A percentile compares a stretch with the other conserved stretches of the same genome.
These are phyloP conservation scores for Chaetomiaceae sp. DNA, from an alignment of 2,329 filamentous ascomycete genomes.

Conservation along the genomic window DNA sequence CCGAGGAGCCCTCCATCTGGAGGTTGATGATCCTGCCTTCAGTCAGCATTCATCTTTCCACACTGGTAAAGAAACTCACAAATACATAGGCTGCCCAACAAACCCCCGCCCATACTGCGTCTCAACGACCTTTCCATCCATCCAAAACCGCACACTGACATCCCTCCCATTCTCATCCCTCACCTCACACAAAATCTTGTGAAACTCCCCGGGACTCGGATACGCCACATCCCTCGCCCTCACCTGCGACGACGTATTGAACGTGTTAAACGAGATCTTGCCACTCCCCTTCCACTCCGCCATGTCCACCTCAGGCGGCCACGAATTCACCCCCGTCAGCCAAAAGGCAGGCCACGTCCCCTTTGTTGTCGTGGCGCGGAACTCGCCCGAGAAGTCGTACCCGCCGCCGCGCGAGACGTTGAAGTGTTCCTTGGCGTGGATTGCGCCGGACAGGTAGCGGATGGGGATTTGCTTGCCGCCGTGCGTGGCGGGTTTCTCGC, in stretches of 20 bases:
- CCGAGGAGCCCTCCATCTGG: conserved; percentile 45
- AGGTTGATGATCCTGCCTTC: conserved; percentile 39
- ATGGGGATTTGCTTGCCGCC: conserved; percentile 41
- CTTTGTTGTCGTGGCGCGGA: conserved; percentile 37
- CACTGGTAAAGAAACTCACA: conserved; percentile 34
- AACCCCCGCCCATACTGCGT: conserved; percentile 48
- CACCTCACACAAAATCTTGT: conserved; percentile 47
- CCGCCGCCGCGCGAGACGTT: conserved; percentile 36
- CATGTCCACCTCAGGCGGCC: conserved; percentile 58
- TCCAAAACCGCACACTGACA: conserved; percentile 49
- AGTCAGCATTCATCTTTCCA: not conserved
- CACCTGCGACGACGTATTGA: conserved; percentile 45
- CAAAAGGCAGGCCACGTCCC: conserved; percentile 58
- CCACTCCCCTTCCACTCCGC: conserved; percentile 59
- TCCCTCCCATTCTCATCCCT: conserved; percentile 49
- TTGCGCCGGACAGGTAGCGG: conserved; percentile 48
- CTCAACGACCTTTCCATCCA: conserved; percentile 46
- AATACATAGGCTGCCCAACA: conserved; percentile 43
- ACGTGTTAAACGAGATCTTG: conserved; percentile 54
- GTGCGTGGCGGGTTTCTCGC: conserved; percentile 36
- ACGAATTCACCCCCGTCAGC: conserved; percentile 50
- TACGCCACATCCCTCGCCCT: conserved; percentile 46
- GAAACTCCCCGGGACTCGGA: conserved; percentile 41
- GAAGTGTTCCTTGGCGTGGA: conserved; percentile 39
- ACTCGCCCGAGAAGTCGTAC: conserved; percentile 40